Evolutionary conservation across 2,329 filamentous ascomycete genomes (phyloP).

Genomic region (Emmonsiellopsis sp.): DNA sequence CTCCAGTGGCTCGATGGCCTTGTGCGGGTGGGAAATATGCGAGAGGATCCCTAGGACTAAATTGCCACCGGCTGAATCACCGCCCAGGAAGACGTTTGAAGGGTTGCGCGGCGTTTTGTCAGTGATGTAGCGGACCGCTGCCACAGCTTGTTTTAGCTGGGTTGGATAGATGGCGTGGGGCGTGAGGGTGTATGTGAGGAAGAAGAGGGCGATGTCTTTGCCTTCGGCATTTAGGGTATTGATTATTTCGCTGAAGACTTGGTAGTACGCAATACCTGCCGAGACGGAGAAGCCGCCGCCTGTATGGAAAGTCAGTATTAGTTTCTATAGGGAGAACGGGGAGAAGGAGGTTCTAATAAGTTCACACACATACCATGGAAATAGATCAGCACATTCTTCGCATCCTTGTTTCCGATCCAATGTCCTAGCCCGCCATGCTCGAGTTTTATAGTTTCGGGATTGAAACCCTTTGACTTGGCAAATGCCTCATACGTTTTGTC

Average conservation of each 20-base stretch:
- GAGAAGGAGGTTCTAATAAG: not conserved
- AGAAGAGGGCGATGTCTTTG: conserved; percentile 40
- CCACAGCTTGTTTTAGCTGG: conserved; percentile 33
- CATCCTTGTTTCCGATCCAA: conserved; percentile 31
- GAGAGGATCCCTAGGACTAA: conserved; percentile 30
- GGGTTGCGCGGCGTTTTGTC: conserved; percentile 23
- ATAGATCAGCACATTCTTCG: conserved; percentile 30
- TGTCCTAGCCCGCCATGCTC: conserved; percentile 23
- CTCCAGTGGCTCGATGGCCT: conserved; percentile 36
- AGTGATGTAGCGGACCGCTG: conserved; percentile 31
- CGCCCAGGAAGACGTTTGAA: conserved; percentile 29
- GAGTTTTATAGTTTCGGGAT: conserved; percentile 22
- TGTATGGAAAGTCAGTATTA: conserved; percentile 14
- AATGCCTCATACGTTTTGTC: conserved; percentile 17
- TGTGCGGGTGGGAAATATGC: conserved; percentile 45
- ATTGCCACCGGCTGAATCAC: conserved; percentile 38
- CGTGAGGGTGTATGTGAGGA: conserved; percentile 51
- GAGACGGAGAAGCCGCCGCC: conserved; percentile 49
- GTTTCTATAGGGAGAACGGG: not conserved
- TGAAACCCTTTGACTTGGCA: conserved; percentile 18
- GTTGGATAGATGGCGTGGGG: conserved; percentile 35
- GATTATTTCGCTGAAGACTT: conserved; percentile 39
- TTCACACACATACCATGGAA: conserved; percentile 24
- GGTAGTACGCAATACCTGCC: conserved; percentile 37
- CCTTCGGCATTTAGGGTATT: conserved; percentile 32